phyloP scores from a whole-genome alignment of 306 rosid genomes.

The Amphicarpaea edgeworthii region DNA sequence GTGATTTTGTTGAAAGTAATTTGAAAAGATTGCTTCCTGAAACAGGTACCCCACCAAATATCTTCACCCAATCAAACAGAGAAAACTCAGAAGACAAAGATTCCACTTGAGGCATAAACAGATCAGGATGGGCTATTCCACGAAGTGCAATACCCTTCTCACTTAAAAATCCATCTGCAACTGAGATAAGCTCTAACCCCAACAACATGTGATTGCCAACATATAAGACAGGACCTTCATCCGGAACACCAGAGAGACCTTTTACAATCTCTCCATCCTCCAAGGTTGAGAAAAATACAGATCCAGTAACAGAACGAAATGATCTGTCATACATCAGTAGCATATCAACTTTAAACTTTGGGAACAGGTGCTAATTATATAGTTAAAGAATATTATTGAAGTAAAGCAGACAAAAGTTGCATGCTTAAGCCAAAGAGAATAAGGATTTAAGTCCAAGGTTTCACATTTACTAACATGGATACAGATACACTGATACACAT shows the following conservation, averaged over 20 bases:
- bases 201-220: conserved; percentile 88
- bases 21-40: conserved; percentile 72
- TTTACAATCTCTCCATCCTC: conserved; percentile 84
- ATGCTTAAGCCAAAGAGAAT: background rate
- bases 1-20: conserved; percentile 70
- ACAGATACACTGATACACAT: background rate
- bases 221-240: conserved; percentile 85
- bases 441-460: background rate
- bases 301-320: conserved; percentile 62
- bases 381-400: conserved; percentile 23
- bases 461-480: background rate
- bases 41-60: conserved; percentile 88
- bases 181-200: conserved; percentile 70
- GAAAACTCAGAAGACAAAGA: conserved; percentile 56
- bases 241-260: conserved; percentile 92
- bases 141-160: conserved; percentile 73
- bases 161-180: conserved; percentile 63
- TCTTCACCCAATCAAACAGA: conserved; percentile 59
- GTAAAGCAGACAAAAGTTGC: conserved; percentile 3
- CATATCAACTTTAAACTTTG: conserved; percentile 36
- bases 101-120: conserved; percentile 46
- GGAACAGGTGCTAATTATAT: conserved; percentile 18
- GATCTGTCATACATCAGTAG: conserved; percentile 55
- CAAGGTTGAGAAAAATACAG: conserved; percentile 81
- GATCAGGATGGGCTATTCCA: conserved; percentile 80